Base-by-base conservation (phyloP, 768 basidiomycete species). In the Trichaptum fuscoviolaceum region DNA sequence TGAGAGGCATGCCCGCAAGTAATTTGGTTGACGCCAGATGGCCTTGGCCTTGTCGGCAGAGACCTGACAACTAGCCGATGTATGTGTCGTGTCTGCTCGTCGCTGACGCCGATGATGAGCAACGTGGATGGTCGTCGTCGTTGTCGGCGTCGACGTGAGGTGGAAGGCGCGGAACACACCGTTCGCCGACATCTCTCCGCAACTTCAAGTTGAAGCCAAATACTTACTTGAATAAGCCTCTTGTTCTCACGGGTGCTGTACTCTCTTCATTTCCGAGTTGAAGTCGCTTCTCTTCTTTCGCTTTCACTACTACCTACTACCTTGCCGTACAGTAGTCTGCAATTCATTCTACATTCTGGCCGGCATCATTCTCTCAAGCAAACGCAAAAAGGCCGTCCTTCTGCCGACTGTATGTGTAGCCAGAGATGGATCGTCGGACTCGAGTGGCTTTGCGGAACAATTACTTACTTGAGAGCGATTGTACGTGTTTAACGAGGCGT, bases 1-100 rank as follows among this genome's bases (percentile, higher is more conserved):
- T 86, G 35, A 23, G 35, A 17, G 63, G 25, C 66, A 61, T 61
- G 15, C 15, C 30, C 59, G 59, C 42, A 20, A 52, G 42, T 15
- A 52, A 52, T 12, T 52, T 52, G 42, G 42, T 52, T 12, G 42
- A 52, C 42, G 42, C 42, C 42, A 52, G 42, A 12, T 12, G 42
- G 15, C 20, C 42, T 20, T 12, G 6, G 42, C 42, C 42, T 52
- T 4, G 10, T 52, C 42, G 42, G 12, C 42, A 20, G 42, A 30
- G 8, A 30, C 2, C 30, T 30, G 30, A 30, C 30, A 30, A 8
- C 30, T 30, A 30, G 30, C 8, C 4, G 30, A 30, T 30, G 30
- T 30, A 30, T 30, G 42, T 52, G 42, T 52, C 42, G 42, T 52
- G 42, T 52, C 2, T 12, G 42, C 42, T 52, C 15, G 42, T 52